Base-by-base conservation (phyloP, 768 basidiomycete species). In the Atractiella rhizophila region DNA sequence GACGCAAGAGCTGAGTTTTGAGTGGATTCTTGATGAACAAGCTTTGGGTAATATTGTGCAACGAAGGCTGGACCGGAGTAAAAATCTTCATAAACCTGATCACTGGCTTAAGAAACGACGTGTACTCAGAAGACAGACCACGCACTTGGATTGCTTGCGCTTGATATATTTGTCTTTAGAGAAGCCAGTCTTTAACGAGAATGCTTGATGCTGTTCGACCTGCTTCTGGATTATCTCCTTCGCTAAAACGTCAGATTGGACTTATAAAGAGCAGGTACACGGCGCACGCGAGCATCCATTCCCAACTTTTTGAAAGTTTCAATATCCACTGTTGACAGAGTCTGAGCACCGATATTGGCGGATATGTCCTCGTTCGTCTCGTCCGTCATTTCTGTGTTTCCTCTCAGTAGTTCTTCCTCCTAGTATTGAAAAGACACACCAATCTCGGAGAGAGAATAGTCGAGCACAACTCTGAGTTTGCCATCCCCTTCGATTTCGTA, bases 161-260 rank as follows among this genome's bases (percentile, higher is more conserved):
- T 86, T 88, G 57, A 71, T 76, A 60, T 94, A 98, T 57, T 98
- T 98, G 54, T 96, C 86, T 60, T 98, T 96, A 60, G 80, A 85
- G 59, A 86, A 96, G 59, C 88, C 91, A 1, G 86, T 96, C 60
- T 96, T 96, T 36, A 96, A 63, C 10, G 73, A 72, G 57, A 78
- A 98, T 51, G 80, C 78, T 24, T 78, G 74, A 53, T 96, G 88
- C 52, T 74, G 70, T 51, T 81, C 82, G 35, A 94, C 88, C 59
- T 96, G 88, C 57, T 67, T 74, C 54, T 78, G 74, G 56, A 96
- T 88, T 39, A 98, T 94, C 53, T 94, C 86, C 75, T 91, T 62
- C 4, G 15, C n/a, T 10, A 21, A 12, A 4, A 16, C 9, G 3
- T 26, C 27, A 32, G 13, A 26, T 24, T 10, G 15, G 18, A 7